A percentile compares a stretch with the other conserved stretches of the same genome.
Evolutionary conservation across 495 filamentous ascomycete genomes (phyloP).

Genomic region (Penicillium atrosanguineum): DNA sequence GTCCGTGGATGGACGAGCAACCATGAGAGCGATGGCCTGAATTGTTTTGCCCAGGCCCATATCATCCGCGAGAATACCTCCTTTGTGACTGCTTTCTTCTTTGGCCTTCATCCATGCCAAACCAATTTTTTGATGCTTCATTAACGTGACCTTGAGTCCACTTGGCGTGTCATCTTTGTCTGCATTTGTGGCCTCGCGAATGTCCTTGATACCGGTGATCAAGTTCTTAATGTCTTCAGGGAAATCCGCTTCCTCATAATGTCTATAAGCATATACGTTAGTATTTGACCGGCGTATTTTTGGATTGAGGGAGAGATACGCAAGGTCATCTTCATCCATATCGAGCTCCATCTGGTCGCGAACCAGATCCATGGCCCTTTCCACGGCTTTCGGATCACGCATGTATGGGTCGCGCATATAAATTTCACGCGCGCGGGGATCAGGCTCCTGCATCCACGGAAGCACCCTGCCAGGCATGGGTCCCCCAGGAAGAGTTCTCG

Average conservation of each 20-base stretch:
- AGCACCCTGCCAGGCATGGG: conserved; percentile 2
- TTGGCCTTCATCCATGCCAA: conserved; percentile 79
- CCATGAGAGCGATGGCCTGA: conserved; percentile 79
- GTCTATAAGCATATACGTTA: conserved; percentile 4
- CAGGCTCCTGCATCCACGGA: conserved; percentile 12
- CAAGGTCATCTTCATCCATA: conserved; percentile 19
- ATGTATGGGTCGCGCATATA: not conserved
- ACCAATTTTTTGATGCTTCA: conserved; percentile 82
- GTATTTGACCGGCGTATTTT: not conserved
- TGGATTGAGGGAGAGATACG: conserved; percentile 9
- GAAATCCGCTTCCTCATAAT: conserved; percentile 25
- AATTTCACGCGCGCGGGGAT: not conserved
- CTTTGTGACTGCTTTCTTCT: conserved; percentile 74
- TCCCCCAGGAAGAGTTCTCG: not conserved
- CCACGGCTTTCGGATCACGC: not conserved
- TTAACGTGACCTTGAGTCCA: conserved; percentile 65
- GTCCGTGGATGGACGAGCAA: conserved; percentile 64
- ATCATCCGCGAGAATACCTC: conserved; percentile 84
- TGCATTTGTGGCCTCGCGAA: conserved; percentile 62
- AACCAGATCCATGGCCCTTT: conserved; percentile 14
- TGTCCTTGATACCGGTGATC: conserved; percentile 71
- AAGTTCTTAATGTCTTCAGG: conserved; percentile 64
- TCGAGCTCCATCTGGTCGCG: conserved; percentile 17
- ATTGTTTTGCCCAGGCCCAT: conserved; percentile 99
- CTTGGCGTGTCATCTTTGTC: conserved; percentile 71